Conservation (phyloP, 2,329 filamentous ascomycete genomes). For the Hypoxylon sp. region DNA sequence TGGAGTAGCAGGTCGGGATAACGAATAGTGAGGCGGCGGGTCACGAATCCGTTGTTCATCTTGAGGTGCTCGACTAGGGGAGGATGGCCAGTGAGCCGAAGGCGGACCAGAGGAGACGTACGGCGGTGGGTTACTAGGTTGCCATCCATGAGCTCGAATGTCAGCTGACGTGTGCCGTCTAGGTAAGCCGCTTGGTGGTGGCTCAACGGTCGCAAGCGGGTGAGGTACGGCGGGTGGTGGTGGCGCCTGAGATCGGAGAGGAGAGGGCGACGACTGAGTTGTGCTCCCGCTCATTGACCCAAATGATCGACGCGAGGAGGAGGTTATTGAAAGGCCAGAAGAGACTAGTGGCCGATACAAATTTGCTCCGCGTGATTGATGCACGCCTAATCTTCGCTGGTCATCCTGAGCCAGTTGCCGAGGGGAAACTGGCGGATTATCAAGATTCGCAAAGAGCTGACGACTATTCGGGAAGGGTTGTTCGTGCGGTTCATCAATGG, state of each 20-base stretch:
- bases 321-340: conserved; percentile 83
- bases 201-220: conserved; percentile 74
- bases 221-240: conserved; percentile 74
- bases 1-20: conserved; percentile 69
- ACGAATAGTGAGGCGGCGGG: conserved; percentile 69
- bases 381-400: conserved; percentile 77
- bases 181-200: conserved; percentile 77
- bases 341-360: conserved; percentile 84
- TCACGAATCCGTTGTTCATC: conserved; percentile 72
- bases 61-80: conserved; percentile 64
- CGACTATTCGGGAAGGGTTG: conserved; percentile 74
- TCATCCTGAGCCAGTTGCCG: conserved; percentile 91
- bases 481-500: conserved; percentile 77
- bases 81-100: conserved; percentile 68
- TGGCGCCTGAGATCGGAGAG: conserved; percentile 76
- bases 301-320: conserved; percentile 83
- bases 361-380: conserved; percentile 69
- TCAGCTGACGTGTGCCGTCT: conserved; percentile 95
- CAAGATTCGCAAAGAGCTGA: conserved; percentile 76
- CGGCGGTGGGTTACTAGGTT: conserved; percentile 69
- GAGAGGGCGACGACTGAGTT: conserved; percentile 79
- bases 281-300: conserved; percentile 83
- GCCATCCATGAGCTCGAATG: conserved; percentile 90
- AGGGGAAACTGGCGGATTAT: conserved; percentile 87
- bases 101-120: conserved; percentile 75